Evolutionary conservation across 805 yeast species (phyloP).

Genomic region (Candida quercuum): DNA sequence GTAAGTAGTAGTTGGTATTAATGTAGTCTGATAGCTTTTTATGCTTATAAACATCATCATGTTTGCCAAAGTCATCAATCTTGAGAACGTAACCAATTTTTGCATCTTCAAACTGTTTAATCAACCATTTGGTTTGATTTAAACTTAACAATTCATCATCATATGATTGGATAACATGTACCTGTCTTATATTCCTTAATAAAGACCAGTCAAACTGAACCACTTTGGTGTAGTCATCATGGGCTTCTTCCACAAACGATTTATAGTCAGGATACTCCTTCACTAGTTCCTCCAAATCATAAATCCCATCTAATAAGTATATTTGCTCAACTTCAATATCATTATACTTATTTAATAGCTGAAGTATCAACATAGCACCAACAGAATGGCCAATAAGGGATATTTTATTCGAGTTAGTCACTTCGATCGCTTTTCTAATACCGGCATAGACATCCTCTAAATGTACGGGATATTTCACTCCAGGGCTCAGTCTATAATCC

Average conservation of each 20-base stretch:
- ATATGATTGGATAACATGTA: conserved; percentile 52
- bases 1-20: conserved; percentile 10
- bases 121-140: conserved; percentile 42
- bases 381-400: conserved; percentile 71
- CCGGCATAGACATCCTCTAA: conserved; percentile 48
- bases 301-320: conserved; percentile 66
- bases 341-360: conserved; percentile 4
- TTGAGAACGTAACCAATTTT: conserved; percentile 16
- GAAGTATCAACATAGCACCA: conserved; percentile 51
- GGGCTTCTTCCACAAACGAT: conserved; percentile 56
- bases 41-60: conserved; percentile 56
- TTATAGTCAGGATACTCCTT: conserved; percentile 58
- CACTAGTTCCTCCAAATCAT: conserved; percentile 43
- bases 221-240: conserved; percentile 27
- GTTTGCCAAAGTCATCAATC: conserved; percentile 47
- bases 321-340: conserved; percentile 17
- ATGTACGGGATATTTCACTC: conserved; percentile 56
- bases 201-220: conserved; percentile 5
- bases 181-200: conserved; percentile 6
- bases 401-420: conserved; percentile 9
- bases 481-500: conserved; percentile 68
- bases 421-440: conserved; percentile 4
- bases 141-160: conserved; percentile 60
- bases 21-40: conserved; percentile 31
- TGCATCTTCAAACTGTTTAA: conserved; percentile 25